Percentiles rank a stretch among this genome's conserved stretches.
phyloP scores from a whole-genome alignment of 768 basidiomycete genomes.

The Obba rivulosa region DNA sequence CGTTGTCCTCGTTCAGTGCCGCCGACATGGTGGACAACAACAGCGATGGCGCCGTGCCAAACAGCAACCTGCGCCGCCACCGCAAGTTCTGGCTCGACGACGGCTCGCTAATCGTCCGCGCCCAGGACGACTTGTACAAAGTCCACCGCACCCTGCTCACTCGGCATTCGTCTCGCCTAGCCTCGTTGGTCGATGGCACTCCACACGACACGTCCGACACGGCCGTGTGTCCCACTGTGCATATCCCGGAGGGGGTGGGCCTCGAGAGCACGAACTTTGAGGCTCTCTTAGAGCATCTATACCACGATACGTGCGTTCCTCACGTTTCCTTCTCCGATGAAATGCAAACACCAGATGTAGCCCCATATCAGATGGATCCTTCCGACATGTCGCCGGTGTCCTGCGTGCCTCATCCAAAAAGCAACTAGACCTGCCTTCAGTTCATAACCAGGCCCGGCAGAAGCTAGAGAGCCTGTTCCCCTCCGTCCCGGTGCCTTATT shows the following conservation, averaged over 20 bases:
- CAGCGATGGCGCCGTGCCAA: no score
- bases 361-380: constrained; percentile 39
- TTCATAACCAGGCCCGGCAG: constrained; percentile 41
- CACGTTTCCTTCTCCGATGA: constrained; percentile 1
- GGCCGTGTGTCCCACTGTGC: constrained; percentile 10
- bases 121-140: constrained; percentile 44
- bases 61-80: constrained; percentile 26
- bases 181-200: constrained; percentile 9
- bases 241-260: constrained; percentile 33
- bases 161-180: constrained; percentile 40
- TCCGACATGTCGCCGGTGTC: constrained; percentile 45
- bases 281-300: constrained; percentile 55
- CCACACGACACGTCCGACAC: neutral
- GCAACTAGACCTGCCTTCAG: constrained; percentile 50
- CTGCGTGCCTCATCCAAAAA: constrained; percentile 52
- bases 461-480: constrained; percentile 45
- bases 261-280: constrained; percentile 46
- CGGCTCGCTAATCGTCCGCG: constrained; percentile 49
- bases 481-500: constrained; percentile 35
- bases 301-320: constrained; percentile 58
- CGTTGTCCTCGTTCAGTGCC: no score
- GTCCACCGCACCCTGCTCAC: constrained; percentile 49
- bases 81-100: constrained; percentile 63
- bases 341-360: constrained; percentile 16
- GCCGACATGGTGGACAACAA: no score